phyloP scores from a whole-genome alignment of 169 alveolate species.

The Ichthyophthirius multifiliis region DNA sequence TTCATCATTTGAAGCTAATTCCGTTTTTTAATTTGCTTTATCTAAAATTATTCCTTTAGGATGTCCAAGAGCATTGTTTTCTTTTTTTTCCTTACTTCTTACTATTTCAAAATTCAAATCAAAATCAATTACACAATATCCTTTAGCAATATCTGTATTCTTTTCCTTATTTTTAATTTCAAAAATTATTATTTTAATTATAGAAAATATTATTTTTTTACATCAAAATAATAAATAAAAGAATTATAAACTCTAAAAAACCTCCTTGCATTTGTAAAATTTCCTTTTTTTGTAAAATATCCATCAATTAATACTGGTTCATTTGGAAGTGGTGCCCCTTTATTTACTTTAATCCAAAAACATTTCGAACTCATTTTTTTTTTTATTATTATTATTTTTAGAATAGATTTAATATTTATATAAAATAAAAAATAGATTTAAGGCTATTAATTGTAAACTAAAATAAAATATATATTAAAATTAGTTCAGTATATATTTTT shows the following conservation, averaged over 20 bases:
- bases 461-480: too few species aligned
- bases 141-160: neutral
- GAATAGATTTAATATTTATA: too few species aligned
- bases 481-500: too few species aligned
- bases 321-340: neutral
- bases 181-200: too few species aligned
- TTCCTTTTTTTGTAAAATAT: slow-evolving; percentile 3
- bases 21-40: neutral
- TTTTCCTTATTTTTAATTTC: too few species aligned
- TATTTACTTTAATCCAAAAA: neutral
- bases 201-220: too few species aligned
- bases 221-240: neutral
- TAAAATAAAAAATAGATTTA: too few species aligned
- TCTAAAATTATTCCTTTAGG: slow-evolving; percentile 11
- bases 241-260: neutral
- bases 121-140: neutral
- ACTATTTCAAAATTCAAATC: neutral
- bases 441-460: too few species aligned
- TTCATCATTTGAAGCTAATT: slow-evolving; percentile 2
- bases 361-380: neutral
- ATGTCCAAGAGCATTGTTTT: neutral
- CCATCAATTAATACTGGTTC: slow-evolving; percentile 6
- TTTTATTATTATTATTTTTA: too few species aligned
- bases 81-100: neutral
- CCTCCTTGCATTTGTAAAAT: neutral